Evolutionary conservation across 2,329 filamentous ascomycete genomes (phyloP).

Genomic region (Endothia cerciana): DNA sequence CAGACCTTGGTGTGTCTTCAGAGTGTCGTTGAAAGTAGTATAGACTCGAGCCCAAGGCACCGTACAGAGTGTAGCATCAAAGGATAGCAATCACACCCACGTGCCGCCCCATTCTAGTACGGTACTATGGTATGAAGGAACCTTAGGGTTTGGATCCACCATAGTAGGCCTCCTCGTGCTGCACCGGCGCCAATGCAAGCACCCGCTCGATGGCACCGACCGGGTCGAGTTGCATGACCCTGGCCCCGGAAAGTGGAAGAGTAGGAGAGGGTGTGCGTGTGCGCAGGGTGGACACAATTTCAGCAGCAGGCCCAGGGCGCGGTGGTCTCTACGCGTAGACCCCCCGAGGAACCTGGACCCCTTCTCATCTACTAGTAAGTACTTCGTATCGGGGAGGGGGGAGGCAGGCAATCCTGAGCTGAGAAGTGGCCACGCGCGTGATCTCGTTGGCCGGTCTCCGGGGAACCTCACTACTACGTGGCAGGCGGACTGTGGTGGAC

Average conservation of each 20-base stretch:
- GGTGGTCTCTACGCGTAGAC: background rate
- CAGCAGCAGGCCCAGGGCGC: background rate
- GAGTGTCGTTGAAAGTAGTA: background rate
- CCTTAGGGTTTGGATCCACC: no score
- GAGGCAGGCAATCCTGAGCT: background rate
- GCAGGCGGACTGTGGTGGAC: background rate
- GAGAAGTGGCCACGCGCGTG: background rate
- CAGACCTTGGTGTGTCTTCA: background rate
- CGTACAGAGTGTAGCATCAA: background rate
- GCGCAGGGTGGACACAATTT: background rate
- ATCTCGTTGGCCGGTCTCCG: background rate
- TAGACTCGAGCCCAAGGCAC: background rate
- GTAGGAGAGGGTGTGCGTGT: background rate
- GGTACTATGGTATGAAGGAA: no score
- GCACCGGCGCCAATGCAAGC: slow-evolving; percentile 4
- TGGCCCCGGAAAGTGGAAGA: background rate
- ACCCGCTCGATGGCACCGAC: background rate
- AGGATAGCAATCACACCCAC: no score
- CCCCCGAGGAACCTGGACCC: background rate
- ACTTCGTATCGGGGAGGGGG: background rate
- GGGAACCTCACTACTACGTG: background rate
- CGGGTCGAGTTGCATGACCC: background rate
- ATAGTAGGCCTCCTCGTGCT: background rate
- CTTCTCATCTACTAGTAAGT: background rate
- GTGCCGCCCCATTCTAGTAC: no score